These are phyloP conservation scores for Gaertneriomyces semiglobifer DNA, from an alignment of 192 early-diverging fungal species.

Conservation along the genomic window DNA sequence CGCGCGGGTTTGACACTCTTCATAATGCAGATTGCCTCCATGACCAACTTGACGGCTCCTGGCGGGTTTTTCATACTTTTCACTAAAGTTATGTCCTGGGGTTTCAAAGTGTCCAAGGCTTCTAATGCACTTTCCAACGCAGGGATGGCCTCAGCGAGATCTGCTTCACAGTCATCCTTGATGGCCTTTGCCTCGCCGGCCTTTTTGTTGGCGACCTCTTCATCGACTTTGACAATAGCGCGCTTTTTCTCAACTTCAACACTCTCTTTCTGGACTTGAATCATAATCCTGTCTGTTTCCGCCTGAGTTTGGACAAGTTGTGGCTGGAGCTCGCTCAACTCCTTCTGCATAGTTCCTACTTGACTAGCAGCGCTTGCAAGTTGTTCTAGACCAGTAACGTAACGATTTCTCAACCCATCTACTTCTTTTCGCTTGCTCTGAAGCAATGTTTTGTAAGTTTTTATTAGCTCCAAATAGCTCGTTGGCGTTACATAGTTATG, in stretches of 20 bases:
- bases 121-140: constrained; percentile 56
- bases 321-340: constrained; percentile 54
- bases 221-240: constrained; percentile 54
- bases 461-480: constrained; percentile 56
- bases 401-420: constrained; percentile 45
- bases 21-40: constrained; percentile 65
- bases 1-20: constrained; percentile 56
- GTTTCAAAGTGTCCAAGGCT: constrained; percentile 57
- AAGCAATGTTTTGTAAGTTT: constrained; percentile 56
- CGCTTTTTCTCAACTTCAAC: constrained; percentile 58
- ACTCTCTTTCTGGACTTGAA: constrained; percentile 51
- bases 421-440: constrained; percentile 52
- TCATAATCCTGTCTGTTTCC: constrained; percentile 56
- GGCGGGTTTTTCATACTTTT: constrained; percentile 63
- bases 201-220: constrained; percentile 56
- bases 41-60: constrained; percentile 55
- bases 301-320: constrained; percentile 53
- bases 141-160: constrained; percentile 57
- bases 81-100: constrained; percentile 54
- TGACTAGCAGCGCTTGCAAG: constrained; percentile 50
- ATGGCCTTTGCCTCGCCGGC: constrained; percentile 58
- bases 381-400: constrained; percentile 56
- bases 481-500: constrained; percentile 62
- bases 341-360: constrained; percentile 56
- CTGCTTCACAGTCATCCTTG: constrained; percentile 61